Percentiles rank a stretch among this genome's conserved stretches.
Evolutionary conservation across 2,329 filamentous ascomycete species (phyloP).

Genomic region (Fusarium buharicum): DNA sequence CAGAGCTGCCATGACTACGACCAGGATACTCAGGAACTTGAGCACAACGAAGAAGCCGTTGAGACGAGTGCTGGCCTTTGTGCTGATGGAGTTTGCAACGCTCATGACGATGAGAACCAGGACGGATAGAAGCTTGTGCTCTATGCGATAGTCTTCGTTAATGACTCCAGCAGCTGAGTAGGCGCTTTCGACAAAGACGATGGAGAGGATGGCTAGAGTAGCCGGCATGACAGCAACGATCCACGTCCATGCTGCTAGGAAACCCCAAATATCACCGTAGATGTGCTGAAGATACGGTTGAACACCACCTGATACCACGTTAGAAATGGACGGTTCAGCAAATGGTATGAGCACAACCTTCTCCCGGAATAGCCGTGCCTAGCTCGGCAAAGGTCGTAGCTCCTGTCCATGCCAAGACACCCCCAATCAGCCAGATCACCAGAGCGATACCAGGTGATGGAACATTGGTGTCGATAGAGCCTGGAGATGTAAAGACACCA

Average conservation of each 20-base stretch:
- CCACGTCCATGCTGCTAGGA: slow-evolving; percentile 73
- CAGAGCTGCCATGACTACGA: slow-evolving; percentile 60
- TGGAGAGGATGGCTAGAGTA: slow-evolving; percentile 70
- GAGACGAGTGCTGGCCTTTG: slow-evolving; percentile 63
- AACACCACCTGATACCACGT: slow-evolving; percentile 59
- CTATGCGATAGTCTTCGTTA: slow-evolving; percentile 54
- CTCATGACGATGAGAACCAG: slow-evolving; percentile 59
- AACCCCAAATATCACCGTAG: slow-evolving; percentile 70
- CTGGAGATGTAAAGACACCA: slow-evolving; percentile 72
- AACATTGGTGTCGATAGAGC: slow-evolving; percentile 70
- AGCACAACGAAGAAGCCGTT: slow-evolving; percentile 66
- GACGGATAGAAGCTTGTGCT: slow-evolving; percentile 64
- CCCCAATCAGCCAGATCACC: slow-evolving; percentile 69
- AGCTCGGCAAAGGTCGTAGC: slow-evolving; percentile 71
- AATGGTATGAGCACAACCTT: slow-evolving; percentile 53
- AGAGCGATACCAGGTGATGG: slow-evolving; percentile 69
- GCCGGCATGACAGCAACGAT: slow-evolving; percentile 72
- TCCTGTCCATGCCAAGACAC: slow-evolving; percentile 71
- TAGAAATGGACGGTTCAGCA: neutral
- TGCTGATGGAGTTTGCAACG: slow-evolving; percentile 66
- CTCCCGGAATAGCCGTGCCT: slow-evolving; percentile 70
- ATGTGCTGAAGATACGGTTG: slow-evolving; percentile 71
- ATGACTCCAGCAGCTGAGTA: slow-evolving; percentile 63
- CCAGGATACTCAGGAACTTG: slow-evolving; percentile 62
- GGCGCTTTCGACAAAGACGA: slow-evolving; percentile 71